These are phyloP conservation scores for Russula lepida DNA, from an alignment of 768 basidiomycete species.

Conservation along the genomic window DNA sequence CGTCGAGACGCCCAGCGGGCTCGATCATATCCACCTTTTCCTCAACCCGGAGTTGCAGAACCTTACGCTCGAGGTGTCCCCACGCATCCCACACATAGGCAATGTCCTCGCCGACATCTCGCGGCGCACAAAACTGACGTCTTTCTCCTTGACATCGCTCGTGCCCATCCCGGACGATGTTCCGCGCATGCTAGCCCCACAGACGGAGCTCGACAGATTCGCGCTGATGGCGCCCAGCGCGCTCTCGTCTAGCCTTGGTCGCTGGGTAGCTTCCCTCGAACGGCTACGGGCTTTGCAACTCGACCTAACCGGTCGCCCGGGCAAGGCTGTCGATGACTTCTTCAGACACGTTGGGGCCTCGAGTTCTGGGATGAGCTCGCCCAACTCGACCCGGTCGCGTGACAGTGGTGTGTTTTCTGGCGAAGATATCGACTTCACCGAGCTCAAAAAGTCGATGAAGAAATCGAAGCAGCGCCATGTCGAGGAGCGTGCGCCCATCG, in stretches of 20 bases:
- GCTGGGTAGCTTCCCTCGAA: conserved; percentile 61
- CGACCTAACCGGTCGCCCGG: conserved; percentile 60
- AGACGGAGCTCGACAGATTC: conserved; percentile 52
- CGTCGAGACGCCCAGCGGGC: conserved; percentile 53
- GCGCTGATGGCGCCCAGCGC: conserved; percentile 68
- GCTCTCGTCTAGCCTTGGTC: conserved; percentile 57
- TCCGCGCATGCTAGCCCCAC: conserved; percentile 53
- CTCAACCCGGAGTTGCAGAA: conserved; percentile 52
- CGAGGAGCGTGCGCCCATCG: conserved; percentile 34
- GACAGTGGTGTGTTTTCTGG: conserved; percentile 75
- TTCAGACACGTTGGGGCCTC: conserved; percentile 55
- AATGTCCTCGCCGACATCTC: conserved; percentile 59
- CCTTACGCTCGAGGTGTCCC: conserved; percentile 55
- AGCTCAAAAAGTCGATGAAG: conserved; percentile 61
- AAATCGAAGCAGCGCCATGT: conserved; percentile 43
- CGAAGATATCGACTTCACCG: conserved; percentile 70
- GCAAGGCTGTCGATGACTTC: conserved; percentile 70
- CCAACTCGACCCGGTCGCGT: conserved; percentile 55
- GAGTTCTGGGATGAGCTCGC: conserved; percentile 62
- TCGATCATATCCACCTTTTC: conserved; percentile 60
- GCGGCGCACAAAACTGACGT: conserved; percentile 50
- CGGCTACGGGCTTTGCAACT: conserved; percentile 55
- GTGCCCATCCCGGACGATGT: conserved; percentile 64
- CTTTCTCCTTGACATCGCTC: conserved; percentile 63
- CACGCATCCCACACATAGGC: conserved; percentile 47